A percentile compares a stretch with the other conserved stretches of the same genome.
phyloP scores from a whole-genome alignment of 768 basidiomycete genomes.

The Phylloporus sp. region DNA sequence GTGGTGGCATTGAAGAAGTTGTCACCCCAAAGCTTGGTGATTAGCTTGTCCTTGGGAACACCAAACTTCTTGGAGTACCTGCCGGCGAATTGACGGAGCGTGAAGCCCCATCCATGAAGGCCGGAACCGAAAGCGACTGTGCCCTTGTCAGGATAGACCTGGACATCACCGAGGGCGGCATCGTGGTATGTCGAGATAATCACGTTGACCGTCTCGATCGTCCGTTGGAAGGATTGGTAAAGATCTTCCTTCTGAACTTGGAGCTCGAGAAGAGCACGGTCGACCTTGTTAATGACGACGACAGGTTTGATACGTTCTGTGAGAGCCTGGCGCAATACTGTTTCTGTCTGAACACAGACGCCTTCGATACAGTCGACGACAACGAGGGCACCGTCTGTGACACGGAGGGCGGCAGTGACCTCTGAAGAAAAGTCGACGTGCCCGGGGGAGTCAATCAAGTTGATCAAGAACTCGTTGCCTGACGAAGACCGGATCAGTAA shows the following conservation, averaged over 20 bases:
- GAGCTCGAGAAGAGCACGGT: constrained; percentile 97
- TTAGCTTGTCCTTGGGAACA: constrained; percentile 98
- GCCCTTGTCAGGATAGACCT: constrained; percentile 97
- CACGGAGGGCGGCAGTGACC: constrained; percentile 98
- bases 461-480: constrained; percentile 98
- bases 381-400: constrained; percentile 98
- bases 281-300: constrained; percentile 99
- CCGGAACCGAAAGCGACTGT: constrained; percentile 99
- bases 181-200: constrained; percentile 98
- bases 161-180: constrained; percentile 89
- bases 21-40: constrained; percentile 97
- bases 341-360: constrained; percentile 99
- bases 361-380: constrained; percentile 99
- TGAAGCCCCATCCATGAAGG: constrained; percentile 99
- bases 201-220: constrained; percentile 97
- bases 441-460: constrained; percentile 98
- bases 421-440: constrained; percentile 99
- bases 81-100: constrained; percentile 92
- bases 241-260: constrained; percentile 96
- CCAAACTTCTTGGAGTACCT: constrained; percentile 98
- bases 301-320: constrained; percentile 99
- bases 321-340: constrained; percentile 94
- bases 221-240: constrained; percentile 96
- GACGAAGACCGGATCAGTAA: constrained; percentile 6
- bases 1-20: constrained; percentile 98